These are phyloP conservation scores for Pisolithus orientalis DNA, from an alignment of 768 basidiomycete genomes.

Conservation along the genomic window DNA sequence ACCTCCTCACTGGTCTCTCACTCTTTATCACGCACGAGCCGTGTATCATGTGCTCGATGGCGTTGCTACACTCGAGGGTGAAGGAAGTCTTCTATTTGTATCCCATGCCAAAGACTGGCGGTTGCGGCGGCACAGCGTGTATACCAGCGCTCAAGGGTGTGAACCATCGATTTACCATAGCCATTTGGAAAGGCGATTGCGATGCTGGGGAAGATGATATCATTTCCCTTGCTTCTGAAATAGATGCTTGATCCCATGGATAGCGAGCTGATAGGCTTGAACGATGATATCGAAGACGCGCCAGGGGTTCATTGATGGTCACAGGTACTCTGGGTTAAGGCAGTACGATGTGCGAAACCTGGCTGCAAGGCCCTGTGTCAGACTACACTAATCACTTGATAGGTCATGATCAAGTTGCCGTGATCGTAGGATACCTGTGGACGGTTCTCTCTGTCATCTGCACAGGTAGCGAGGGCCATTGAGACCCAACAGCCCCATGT, in stretches of 20 bases:
- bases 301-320: no score
- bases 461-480: no score
- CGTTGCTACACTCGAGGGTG: conserved; percentile 89
- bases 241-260: conserved; percentile 22
- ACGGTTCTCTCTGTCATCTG: no score
- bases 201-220: conserved; percentile 1
- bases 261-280: no score
- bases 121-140: conserved; percentile 72
- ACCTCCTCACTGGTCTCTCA: conserved; percentile 78
- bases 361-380: no score
- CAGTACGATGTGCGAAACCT: no score
- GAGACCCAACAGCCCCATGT: no score
- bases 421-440: no score
- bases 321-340: no score
- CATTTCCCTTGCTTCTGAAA: conserved; percentile 14
- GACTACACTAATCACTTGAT: no score
- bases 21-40: conserved; percentile 95
- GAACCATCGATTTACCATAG: conserved; percentile 83
- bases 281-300: no score
- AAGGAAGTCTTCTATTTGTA: conserved; percentile 74
- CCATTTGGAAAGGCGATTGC: conserved; percentile 46
- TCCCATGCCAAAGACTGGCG: conserved; percentile 75
- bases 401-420: no score
- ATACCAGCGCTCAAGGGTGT: conserved; percentile 78
- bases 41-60: conserved; percentile 98